Conservation (phyloP, 1,284 basidiomycete species). For the Moesziomyces sp. region DNA sequence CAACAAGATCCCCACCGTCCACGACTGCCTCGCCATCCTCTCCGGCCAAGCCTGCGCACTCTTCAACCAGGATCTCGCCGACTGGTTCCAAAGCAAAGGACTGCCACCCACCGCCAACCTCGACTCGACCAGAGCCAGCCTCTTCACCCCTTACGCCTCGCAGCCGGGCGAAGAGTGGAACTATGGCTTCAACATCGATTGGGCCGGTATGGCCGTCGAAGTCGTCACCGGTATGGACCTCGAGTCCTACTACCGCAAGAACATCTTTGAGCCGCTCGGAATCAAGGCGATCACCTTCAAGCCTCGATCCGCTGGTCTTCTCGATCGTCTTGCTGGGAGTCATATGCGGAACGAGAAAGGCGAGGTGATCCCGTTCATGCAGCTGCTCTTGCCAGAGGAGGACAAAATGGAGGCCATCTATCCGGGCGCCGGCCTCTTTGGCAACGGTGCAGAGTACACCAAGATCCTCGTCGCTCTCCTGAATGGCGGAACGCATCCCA, state of each 20-base stretch:
- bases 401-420: conserved; percentile 49
- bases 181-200: conserved; percentile 52
- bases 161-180: conserved; percentile 53
- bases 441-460: conserved; percentile 24
- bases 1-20: conserved; percentile 45
- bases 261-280: conserved; percentile 59
- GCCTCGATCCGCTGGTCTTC: conserved; percentile 13
- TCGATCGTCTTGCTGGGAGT: conserved; percentile 20
- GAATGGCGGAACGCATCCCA: conserved; percentile 53
- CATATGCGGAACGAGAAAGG: conserved; percentile 9
- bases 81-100: conserved; percentile 26
- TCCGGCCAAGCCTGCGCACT: conserved; percentile 36
- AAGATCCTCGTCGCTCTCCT: conserved; percentile 51
- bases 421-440: conserved; percentile 38
- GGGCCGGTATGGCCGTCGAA: conserved; percentile 49
- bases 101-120: conserved; percentile 17
- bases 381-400: conserved; percentile 20
- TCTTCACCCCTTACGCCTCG: conserved; percentile 37
- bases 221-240: conserved; percentile 46
- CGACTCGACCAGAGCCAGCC: conserved; percentile 10
- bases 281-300: conserved; percentile 51
- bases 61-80: conserved; percentile 40
- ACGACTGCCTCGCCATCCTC: conserved; percentile 33
- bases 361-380: conserved; percentile 21
- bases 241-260: conserved; percentile 48